Percentiles rank a stretch among this genome's conserved stretches.
These are phyloP conservation scores for Oryza glumipatula DNA, from an alignment of 176 grass and related monocot genomes.

Conservation along the genomic window DNA sequence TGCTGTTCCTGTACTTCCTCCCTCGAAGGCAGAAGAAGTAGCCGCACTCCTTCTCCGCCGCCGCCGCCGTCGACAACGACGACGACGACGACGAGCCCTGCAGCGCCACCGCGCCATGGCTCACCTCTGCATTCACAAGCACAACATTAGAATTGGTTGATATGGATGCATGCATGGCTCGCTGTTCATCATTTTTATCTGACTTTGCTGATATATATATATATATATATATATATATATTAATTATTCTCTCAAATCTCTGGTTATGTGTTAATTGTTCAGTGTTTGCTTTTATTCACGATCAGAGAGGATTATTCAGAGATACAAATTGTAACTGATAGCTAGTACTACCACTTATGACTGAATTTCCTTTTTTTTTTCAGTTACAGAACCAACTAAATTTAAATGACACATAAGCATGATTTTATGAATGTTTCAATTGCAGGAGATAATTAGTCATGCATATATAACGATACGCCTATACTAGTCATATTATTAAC, in stretches of 20 bases:
- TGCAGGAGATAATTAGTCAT: neutral
- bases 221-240: too few relatives aligned
- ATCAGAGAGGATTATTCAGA: neutral
- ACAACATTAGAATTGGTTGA: too few relatives aligned
- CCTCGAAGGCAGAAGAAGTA: conserved; percentile 71
- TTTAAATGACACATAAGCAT: neutral
- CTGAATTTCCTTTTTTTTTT: neutral
- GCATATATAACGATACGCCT: neutral
- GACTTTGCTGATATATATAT: neutral
- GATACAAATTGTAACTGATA: neutral
- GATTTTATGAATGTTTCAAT: neutral
- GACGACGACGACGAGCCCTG: conserved; percentile 4
- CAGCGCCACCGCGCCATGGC: neutral
- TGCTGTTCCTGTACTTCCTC: conserved; percentile 75
- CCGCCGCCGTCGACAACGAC: neutral
- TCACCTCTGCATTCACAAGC: conserved; percentile 35
- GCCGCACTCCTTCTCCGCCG: conserved; percentile 60
- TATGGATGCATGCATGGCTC: neutral
- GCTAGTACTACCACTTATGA: too few relatives aligned
- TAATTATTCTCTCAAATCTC: too few relatives aligned
- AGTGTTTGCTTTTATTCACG: neutral
- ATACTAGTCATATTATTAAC: neutral
- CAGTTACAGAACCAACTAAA: neutral
- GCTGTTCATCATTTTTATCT: neutral
- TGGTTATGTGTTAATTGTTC: neutral